Base-by-base conservation (phyloP, 768 basidiomycete species). In the Kwoniella mangroviensis region DNA sequence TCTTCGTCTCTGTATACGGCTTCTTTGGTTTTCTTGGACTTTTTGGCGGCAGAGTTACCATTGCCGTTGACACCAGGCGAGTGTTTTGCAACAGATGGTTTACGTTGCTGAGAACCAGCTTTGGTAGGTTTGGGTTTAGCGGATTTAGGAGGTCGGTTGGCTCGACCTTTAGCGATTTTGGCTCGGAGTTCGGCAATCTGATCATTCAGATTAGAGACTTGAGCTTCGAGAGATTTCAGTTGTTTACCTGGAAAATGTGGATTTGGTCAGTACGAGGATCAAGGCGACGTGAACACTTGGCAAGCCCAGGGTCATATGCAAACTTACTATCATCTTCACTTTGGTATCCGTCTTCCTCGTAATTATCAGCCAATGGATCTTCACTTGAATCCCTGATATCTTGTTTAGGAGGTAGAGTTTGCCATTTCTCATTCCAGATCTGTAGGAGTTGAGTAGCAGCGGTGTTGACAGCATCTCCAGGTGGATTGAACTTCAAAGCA, bases 371-470 rank as follows among this genome's bases (percentile, higher is more conserved):
- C 13, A 89, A 88, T 11, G 75, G 79, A 64, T 76, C 74, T 67
- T 82, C 81, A 34, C 72, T 78, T 41, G 89, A 89, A 51, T 84
- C 85, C 41, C 84, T 82, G 1, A 86, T 86, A 40, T 73, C 75
- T 54, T 80, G 78, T 72, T 83, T 81, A 9, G 85, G 78, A 21
- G 94, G 94, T 5, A 97, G 83, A 49, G 82, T 84, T 82, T 88
- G 88, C 93, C 93, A 98, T 83, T 95, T 97, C 77, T 94, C 92
- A 67, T 95, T 91, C 83, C 98, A 99, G 41, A 94, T 83, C 22
- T 88, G 88, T 81, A 94, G 89, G n/a, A 98, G 85, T 59, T 93
- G 89, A 56, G 89, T 87, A 7, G 94, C 97, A 21, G 93, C 91
- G 61, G 89, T 87, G 78, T 94, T 90, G 67, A 98, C 96, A 40